Evolutionary conservation across 257 asterid genomes (phyloP).

Genomic region (Ilex aquifolium): DNA sequence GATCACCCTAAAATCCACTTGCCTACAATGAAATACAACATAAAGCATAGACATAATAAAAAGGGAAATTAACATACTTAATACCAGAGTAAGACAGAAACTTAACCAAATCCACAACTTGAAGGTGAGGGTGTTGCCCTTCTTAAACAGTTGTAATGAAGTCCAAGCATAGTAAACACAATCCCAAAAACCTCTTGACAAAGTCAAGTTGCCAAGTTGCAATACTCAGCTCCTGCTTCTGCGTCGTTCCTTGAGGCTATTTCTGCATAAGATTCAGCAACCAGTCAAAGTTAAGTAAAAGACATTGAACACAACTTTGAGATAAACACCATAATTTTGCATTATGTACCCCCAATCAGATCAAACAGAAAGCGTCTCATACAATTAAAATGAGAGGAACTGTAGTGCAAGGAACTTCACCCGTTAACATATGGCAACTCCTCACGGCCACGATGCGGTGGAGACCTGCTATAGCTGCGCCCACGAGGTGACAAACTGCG

Average conservation of each 20-base stretch:
- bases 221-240: constrained; percentile 85
- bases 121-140: constrained; percentile 64
- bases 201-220: constrained; percentile 10
- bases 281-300: background rate
- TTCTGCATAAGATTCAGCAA: constrained; percentile 36
- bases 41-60: constrained; percentile 5
- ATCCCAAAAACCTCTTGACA: constrained; percentile 32
- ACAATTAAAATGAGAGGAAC: background rate
- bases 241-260: constrained; percentile 74
- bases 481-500: constrained; percentile 83
- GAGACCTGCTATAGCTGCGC: constrained; percentile 74
- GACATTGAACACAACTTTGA: too few species aligned
- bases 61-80: constrained; percentile 42
- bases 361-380: background rate
- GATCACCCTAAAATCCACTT: constrained; percentile 36
- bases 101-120: constrained; percentile 77
- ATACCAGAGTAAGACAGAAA: constrained; percentile 50
- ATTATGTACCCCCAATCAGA: background rate
- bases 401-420: constrained; percentile 25
- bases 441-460: constrained; percentile 59
- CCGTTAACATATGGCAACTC: constrained; percentile 76
- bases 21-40: constrained; percentile 17
- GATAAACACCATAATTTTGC: background rate
- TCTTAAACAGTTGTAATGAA: constrained; percentile 61
- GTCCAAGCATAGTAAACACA: constrained; percentile 55